phyloP scores from a whole-genome alignment of 371 early-diverging fungal genomes.

The Haplosporangium sp. region DNA sequence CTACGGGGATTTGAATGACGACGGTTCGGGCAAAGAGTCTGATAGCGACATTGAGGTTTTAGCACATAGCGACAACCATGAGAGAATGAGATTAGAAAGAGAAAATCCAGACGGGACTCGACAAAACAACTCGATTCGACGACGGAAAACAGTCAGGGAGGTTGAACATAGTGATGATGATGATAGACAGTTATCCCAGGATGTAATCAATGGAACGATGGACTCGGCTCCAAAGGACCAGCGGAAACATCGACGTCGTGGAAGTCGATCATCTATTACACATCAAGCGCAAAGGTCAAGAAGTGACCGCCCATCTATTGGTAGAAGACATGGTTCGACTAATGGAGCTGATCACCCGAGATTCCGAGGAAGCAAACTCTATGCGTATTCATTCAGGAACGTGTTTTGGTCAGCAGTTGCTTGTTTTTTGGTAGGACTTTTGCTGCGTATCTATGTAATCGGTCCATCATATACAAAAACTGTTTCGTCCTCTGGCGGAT shows the following conservation, averaged over 20 bases:
- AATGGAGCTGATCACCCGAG: conserved; percentile 53
- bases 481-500: not conserved
- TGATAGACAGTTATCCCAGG: conserved; percentile 5
- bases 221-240: not conserved
- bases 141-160: conserved; percentile 18
- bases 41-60: not conserved
- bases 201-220: not conserved
- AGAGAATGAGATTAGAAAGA: not conserved
- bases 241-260: conserved; percentile 11
- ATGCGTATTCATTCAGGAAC: conserved; percentile 50
- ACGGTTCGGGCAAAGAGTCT: not conserved
- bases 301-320: not conserved
- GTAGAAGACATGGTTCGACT: conserved; percentile 30
- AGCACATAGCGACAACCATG: not conserved
- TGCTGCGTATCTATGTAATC: conserved; percentile 46
- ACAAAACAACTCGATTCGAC: conserved; percentile 14
- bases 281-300: conserved; percentile 10
- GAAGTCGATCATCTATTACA: conserved; percentile 18
- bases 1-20: not conserved
- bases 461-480: conserved; percentile 52
- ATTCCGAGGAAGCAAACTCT: conserved; percentile 41
- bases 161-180: not conserved
- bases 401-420: conserved; percentile 39
- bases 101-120: conserved; percentile 16
- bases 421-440: conserved; percentile 38